A percentile compares a stretch with the other conserved stretches of the same genome.
phyloP scores from a whole-genome alignment of 495 filamentous ascomycete genomes.

The Rusavskia elegans region DNA sequence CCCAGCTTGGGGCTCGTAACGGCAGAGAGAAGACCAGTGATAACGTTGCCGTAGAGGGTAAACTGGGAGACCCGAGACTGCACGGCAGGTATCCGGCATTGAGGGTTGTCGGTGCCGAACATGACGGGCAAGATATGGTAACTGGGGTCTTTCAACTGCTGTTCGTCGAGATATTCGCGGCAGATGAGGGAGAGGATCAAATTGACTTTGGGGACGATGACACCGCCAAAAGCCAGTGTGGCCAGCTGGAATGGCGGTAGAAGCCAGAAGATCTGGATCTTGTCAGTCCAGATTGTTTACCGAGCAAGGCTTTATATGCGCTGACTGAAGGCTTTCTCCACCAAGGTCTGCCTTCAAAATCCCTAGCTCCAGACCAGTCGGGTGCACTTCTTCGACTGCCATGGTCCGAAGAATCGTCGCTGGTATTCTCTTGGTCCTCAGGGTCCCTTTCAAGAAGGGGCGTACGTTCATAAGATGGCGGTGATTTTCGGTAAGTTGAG shows the following conservation, averaged over 20 bases:
- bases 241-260: slow-evolving; percentile 60
- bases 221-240: slow-evolving; percentile 70
- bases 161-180: slow-evolving; percentile 56
- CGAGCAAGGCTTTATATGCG: background rate
- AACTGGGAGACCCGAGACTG: slow-evolving; percentile 64
- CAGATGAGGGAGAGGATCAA: slow-evolving; percentile 71
- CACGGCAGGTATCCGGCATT: slow-evolving; percentile 55
- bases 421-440: slow-evolving; percentile 1
- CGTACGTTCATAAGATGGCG: slow-evolving; percentile 15
- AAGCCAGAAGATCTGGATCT: slow-evolving; percentile 63
- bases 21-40: slow-evolving; percentile 55
- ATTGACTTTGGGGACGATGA: slow-evolving; percentile 64
- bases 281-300: background rate
- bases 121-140: slow-evolving; percentile 48
- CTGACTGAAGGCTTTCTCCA: slow-evolving; percentile 58
- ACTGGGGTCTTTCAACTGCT: slow-evolving; percentile 33
- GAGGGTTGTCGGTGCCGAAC: slow-evolving; percentile 47
- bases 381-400: slow-evolving; percentile 5
- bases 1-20: slow-evolving; percentile 71
- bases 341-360: slow-evolving; percentile 52
- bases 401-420: slow-evolving; percentile 5
- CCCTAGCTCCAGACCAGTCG: slow-evolving; percentile 30
- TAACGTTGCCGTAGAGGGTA: slow-evolving; percentile 52
- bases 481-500: background rate
- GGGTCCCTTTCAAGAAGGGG: slow-evolving; percentile 20